A percentile compares a stretch with the other conserved stretches of the same genome.
Conservation (phyloP, 148 eudicot species). For the Vaccinium myrtillus region DNA sequence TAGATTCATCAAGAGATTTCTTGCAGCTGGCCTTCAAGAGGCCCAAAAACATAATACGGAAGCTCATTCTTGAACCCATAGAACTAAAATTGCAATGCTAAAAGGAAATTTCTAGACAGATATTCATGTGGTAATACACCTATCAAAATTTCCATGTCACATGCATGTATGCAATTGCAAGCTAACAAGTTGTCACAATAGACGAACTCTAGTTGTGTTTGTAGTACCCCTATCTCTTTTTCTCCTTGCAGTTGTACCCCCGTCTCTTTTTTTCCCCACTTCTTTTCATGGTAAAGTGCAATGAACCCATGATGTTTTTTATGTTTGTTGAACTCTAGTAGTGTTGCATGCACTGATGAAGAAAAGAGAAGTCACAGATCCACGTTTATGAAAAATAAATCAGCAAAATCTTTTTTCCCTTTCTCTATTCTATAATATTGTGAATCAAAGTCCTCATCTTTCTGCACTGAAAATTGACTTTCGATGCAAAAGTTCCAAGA, state of each 20-base stretch:
- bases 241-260: background rate
- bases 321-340: background rate
- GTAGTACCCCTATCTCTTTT: background rate
- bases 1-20: background rate
- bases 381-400: background rate
- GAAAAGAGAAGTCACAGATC: background rate
- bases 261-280: background rate
- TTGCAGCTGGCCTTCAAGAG: background rate
- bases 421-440: background rate
- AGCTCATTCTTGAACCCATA: background rate
- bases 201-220: background rate
- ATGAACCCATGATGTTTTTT: background rate
- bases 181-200: slow-evolving; percentile 5
- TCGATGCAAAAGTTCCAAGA: background rate
- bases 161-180: background rate
- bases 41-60: background rate
- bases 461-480: background rate
- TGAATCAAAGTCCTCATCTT: slow-evolving; percentile 2
- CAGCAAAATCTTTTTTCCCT: background rate
- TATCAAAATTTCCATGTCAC: background rate
- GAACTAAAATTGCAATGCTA: background rate
- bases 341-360: background rate
- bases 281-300: background rate
- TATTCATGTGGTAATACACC: background rate
- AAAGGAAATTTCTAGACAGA: background rate